A percentile compares a stretch with the other conserved stretches of the same genome.
Conservation (phyloP, 805 yeast species). For the Isabelozyma pseudorhagii region DNA sequence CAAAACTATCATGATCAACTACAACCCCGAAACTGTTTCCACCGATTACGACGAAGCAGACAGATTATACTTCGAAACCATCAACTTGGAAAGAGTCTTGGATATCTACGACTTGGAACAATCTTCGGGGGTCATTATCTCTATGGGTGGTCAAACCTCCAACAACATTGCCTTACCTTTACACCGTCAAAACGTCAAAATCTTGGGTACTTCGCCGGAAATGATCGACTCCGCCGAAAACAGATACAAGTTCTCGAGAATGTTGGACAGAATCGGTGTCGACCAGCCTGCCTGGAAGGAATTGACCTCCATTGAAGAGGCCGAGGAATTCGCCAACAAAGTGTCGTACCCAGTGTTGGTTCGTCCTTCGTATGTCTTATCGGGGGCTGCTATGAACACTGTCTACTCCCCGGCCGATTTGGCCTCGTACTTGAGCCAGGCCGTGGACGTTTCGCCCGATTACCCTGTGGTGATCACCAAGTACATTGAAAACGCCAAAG, state of each 20-base stretch:
- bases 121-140: constrained; percentile 86
- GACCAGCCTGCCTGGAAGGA: constrained; percentile 99
- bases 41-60: constrained; percentile 99
- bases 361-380: constrained; percentile 94
- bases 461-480: constrained; percentile 97
- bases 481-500: constrained; percentile 95
- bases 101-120: constrained; percentile 93
- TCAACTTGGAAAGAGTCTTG: constrained; percentile 87
- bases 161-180: constrained; percentile 92
- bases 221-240: constrained; percentile 98
- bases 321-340: constrained; percentile 85
- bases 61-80: constrained; percentile 92
- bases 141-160: constrained; percentile 99
- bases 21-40: constrained; percentile 98
- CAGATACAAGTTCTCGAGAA: constrained; percentile 95
- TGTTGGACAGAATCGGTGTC: constrained; percentile 93
- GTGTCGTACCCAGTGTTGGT: constrained; percentile 94
- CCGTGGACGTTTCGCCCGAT: constrained; percentile 96
- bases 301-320: constrained; percentile 87
- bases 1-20: constrained; percentile 95
- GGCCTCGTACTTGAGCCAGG: constrained; percentile 84
- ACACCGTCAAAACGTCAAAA: constrained; percentile 92
- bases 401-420: constrained; percentile 88
- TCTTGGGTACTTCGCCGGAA: constrained; percentile 95
- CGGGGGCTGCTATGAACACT: constrained; percentile 99